phyloP scores from a whole-genome alignment of 352 stramenopile genomes.

The Globisporangium acanthophoron region DNA sequence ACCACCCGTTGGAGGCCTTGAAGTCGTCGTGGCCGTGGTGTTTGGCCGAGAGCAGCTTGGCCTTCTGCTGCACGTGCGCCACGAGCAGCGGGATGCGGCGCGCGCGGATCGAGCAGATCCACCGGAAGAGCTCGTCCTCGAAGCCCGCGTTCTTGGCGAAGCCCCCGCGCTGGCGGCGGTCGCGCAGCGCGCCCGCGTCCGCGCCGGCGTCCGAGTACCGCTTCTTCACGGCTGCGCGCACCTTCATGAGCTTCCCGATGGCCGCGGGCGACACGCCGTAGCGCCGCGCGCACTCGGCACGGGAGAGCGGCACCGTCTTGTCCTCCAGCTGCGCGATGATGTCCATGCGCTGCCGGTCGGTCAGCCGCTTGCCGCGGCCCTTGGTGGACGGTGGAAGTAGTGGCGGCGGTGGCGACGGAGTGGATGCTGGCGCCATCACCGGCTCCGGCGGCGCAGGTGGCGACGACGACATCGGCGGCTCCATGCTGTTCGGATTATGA shows the following conservation, averaged over 20 bases:
- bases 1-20: conserved; percentile 72
- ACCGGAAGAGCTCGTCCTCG: conserved; percentile 60
- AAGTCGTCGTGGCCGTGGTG: conserved; percentile 41
- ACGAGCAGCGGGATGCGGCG: conserved; percentile 42
- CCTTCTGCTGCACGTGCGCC: conserved; percentile 54
- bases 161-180: conserved; percentile 55
- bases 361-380: conserved; percentile 56
- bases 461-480: neutral
- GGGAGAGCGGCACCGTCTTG: conserved; percentile 36
- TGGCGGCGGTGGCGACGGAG: neutral
- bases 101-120: conserved; percentile 49
- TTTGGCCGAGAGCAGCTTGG: conserved; percentile 32
- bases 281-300: conserved; percentile 47
- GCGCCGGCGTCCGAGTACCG: conserved; percentile 50
- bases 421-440: neutral
- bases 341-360: conserved; percentile 68
- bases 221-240: conserved; percentile 60
- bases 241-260: conserved; percentile 80
- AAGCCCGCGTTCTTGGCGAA: conserved; percentile 58
- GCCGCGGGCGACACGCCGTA: conserved; percentile 66
- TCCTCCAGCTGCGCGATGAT: conserved; percentile 69
- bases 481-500: neutral
- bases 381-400: conserved; percentile 18
- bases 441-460: neutral
- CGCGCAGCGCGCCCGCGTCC: conserved; percentile 21